Base-by-base conservation (phyloP, 2,329 filamentous ascomycete species). In the Aspergillus quadricinctus region DNA sequence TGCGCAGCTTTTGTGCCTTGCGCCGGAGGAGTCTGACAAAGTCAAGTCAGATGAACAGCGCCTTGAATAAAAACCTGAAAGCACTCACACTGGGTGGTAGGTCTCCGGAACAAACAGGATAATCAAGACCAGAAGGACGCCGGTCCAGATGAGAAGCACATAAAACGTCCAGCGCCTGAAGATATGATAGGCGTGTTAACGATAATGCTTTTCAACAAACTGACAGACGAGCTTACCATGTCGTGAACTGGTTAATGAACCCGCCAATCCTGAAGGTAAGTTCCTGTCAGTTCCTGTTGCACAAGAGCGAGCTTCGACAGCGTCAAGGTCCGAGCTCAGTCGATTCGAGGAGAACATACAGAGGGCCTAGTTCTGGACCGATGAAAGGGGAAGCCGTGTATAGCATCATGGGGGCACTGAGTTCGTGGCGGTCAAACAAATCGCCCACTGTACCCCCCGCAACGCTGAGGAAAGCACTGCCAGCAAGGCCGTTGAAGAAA, bases 371-470 rank as follows among this genome's bases (percentile, higher is more conserved):
- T 56, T 83, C 80, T 5, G 83, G 83, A 1, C 82, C 76, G 54
- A 83, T 66, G 81, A 64, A 91, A 80, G 59, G 73, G 84, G 74
- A 70, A 79, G 85, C 77, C 4, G 87, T 85, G 68, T 88, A 95
- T 17, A 96, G 77, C 75, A 91, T 87, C 92, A 96, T 96, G 2
- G 92, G 91, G 6, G 83, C 82, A 62, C 88, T 86, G 55, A 96
- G 83, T 61, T 90, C 81, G 56, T 87, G 77, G 49, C 81, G 80
- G 10, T 78, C 76, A 68, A 93, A 94, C 61, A 93, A 75, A 67
- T 96, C 92, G 35, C 90, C 89, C 17, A 96, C 89, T 0, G 90
- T 96, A 11, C 91, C 90, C 43, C 91, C 92, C 0, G 90, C 88
- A 1, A 96, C 90, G 56, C 77, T 81, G 48, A 85, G 66, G 59